Conservation (phyloP, 225 moss, liverwort and hornwort species). For the Lunularia cruciata region DNA sequence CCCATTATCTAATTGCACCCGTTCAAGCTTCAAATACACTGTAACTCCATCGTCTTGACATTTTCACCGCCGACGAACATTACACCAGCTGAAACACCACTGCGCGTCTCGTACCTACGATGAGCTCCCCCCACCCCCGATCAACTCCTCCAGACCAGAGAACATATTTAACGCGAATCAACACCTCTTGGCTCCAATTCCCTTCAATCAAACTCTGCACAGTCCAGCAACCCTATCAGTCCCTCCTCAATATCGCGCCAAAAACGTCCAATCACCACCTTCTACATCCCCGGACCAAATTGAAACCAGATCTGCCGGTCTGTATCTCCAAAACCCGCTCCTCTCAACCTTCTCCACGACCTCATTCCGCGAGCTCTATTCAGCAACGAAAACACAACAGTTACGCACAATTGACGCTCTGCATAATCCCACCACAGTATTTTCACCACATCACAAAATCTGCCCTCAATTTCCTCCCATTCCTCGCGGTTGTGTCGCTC, state of each 20-base stretch:
- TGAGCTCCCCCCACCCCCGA: neutral
- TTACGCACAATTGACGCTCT: too few species aligned
- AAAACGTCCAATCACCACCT: neutral
- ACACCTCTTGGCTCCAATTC: neutral
- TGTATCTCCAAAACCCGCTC: slow-evolving; percentile 10
- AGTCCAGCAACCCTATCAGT: neutral
- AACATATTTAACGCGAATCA: neutral
- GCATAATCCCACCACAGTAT: too few species aligned
- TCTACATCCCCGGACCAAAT: neutral
- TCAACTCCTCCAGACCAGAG: neutral
- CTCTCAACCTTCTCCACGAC: too few species aligned
- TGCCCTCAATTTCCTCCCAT: too few species aligned
- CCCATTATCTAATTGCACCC: slow-evolving; percentile 23
- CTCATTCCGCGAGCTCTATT: neutral
- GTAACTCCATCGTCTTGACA: neutral
- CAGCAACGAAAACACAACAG: too few species aligned
- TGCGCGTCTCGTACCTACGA: neutral
- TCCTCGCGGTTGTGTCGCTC: too few species aligned
- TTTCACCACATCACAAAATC: too few species aligned
- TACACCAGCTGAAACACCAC: neutral
- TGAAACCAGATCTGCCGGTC: slow-evolving; percentile 9
- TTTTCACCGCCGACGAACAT: neutral
- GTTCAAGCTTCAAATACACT: neutral
- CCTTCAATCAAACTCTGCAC: neutral
- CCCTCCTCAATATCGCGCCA: neutral